Evolutionary conservation across 2,329 filamentous ascomycete genomes (phyloP), one percentile per base, ranked within the genome.

Genomic region (Myriosclerotinia scirpicola): DNA sequence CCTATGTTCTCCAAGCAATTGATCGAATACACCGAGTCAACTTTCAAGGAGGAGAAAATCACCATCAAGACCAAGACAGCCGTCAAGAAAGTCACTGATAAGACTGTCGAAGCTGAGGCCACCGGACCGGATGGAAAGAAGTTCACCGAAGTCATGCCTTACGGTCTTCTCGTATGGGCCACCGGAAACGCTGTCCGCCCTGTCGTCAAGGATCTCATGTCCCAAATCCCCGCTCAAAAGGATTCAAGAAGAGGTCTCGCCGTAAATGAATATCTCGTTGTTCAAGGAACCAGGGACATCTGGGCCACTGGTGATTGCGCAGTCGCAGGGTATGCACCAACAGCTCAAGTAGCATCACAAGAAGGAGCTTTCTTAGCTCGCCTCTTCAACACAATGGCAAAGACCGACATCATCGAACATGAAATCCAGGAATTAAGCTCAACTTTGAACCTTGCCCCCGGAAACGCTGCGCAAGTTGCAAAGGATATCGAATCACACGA

Each of bases 1-100:
- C 95, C 95, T 75, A 96, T 93, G 85, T 99, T 99, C 85, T 97
- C 92, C 79, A 98, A 98, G 86, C 93, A 97, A 80, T 85, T 99
- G 76, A 98, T 99, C 77, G 95, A 99, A 76, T 99, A 99, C 85
- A 99, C 95, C 74, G 95, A 99, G 82, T 94, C 93, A 80, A 97
- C 94, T 56, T 96, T 99, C 84, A 95, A 96, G 82, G 95, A 99
- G 83, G 95, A 99, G 81, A 93, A 93, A 77, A 99, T 99, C 77
- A 89, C 92, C 74, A 97, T 99, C 81, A 90, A 92, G 80, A 96
- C 95, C 75, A 98, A 98, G 87, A 98, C 95, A 72, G 96, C 97
- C 89, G 95, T 99, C 78, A 98, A 98, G 86, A 93, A 90, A 69
- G 95, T 99, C 68, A 96, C 92, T 42, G 90, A 95, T 75, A 96